Percentiles rank a stretch among this genome's conserved stretches.
Conservation (phyloP, 1,284 basidiomycete species). For the Ganoderma resinaceum region DNA sequence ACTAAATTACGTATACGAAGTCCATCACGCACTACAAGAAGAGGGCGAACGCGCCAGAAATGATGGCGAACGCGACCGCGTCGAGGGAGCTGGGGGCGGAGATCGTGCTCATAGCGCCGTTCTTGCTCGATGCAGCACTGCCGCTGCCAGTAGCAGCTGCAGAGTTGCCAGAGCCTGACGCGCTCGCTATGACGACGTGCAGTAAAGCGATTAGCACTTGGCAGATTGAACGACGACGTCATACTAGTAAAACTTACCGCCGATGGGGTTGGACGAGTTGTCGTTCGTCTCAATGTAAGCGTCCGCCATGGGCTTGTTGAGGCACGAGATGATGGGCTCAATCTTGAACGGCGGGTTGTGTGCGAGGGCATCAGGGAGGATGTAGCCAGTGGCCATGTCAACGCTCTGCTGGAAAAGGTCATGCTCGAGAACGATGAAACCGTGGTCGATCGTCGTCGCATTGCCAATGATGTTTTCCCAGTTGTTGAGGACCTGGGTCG, state of each 20-base stretch:
- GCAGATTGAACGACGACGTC: too few species aligned
- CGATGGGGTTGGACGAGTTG: slow-evolving; percentile 59
- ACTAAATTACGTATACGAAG: neutral
- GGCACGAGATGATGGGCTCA: slow-evolving; percentile 70
- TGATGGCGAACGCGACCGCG: slow-evolving; percentile 24
- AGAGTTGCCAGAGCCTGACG: neutral
- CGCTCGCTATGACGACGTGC: neutral
- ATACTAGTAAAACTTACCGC: slow-evolving; percentile 5
- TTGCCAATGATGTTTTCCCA: slow-evolving; percentile 70
- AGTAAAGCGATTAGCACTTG: neutral
- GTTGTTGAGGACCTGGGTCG: slow-evolving; percentile 64
- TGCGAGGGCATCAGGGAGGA: slow-evolving; percentile 70
- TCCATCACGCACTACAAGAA: slow-evolving; percentile 16
- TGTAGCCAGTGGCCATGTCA: slow-evolving; percentile 75
- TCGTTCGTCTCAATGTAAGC: slow-evolving; percentile 77
- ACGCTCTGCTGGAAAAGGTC: slow-evolving; percentile 75
- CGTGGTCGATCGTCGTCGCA: slow-evolving; percentile 53
- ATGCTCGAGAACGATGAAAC: slow-evolving; percentile 81
- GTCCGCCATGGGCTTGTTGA: slow-evolving; percentile 60
- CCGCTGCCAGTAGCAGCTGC: slow-evolving; percentile 11
- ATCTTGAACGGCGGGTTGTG: slow-evolving; percentile 68
- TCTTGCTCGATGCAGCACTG: slow-evolving; percentile 12
- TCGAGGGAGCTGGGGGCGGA: slow-evolving; percentile 18
- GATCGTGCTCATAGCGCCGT: slow-evolving; percentile 21
- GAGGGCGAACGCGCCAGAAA: slow-evolving; percentile 24